Percentiles rank a stretch among this genome's conserved stretches.
These are phyloP conservation scores for Calonectria crousiana DNA, from an alignment of 2,329 filamentous ascomycete species.

Conservation along the genomic window DNA sequence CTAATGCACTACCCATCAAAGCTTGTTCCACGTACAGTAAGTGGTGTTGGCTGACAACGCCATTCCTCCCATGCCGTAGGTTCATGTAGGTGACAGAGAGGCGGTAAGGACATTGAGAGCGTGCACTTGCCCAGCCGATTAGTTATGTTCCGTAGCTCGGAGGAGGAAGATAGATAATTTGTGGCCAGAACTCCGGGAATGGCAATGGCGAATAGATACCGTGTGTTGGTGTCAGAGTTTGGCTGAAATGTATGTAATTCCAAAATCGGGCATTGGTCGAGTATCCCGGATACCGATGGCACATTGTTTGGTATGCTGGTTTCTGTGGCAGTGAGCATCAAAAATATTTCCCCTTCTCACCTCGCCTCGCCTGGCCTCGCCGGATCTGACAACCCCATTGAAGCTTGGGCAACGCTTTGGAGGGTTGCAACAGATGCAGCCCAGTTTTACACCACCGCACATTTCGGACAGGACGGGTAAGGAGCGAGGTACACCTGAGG, in stretches of 20 bases:
- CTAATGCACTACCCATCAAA: neutral
- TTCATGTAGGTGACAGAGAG: neutral
- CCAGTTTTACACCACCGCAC: neutral
- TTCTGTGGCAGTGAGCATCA: neutral
- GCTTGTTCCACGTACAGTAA: neutral
- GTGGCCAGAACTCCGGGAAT: neutral
- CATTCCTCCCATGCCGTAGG: neutral
- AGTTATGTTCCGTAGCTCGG: neutral
- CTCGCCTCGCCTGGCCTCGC: slow-evolving; percentile 9
- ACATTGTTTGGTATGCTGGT: neutral
- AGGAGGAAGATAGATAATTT: neutral
- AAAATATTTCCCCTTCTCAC: neutral
- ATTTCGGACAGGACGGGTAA: neutral
- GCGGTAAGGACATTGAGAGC: neutral
- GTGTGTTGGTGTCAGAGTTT: neutral
- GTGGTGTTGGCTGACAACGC: neutral
- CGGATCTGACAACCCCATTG: neutral
- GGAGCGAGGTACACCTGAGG: neutral
- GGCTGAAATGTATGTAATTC: neutral
- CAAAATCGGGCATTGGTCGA: neutral
- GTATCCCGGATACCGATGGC: neutral
- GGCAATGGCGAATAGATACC: neutral
- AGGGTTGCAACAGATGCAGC: slow-evolving; percentile 8
- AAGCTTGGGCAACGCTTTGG: slow-evolving; percentile 1
- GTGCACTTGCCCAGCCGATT: neutral